Base-by-base conservation (phyloP, 192 early-diverging fungal genomes). In the Umbelopsis vinacea region DNA sequence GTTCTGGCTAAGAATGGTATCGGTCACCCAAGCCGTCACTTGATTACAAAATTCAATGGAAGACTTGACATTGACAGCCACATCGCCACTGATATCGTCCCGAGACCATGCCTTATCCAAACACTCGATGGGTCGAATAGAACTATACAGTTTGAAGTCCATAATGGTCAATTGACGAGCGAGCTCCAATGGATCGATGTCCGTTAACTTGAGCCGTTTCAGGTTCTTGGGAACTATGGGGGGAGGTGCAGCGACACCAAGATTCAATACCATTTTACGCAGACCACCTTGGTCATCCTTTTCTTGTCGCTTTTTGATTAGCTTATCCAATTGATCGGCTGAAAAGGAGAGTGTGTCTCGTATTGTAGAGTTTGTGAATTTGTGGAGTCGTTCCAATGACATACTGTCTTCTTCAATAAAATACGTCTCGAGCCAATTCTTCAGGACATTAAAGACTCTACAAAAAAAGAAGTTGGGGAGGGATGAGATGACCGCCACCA, bases 131-230 rank as follows among this genome's bases (percentile, higher is more conserved):
- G 94, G 92, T 48, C 90, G 87, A 74, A 99, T 93, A 69, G 88
- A 85, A 76, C 87, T 91, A 74, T 92, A 98, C 35, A 92, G 77
- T 35, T 85, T 88, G n/a, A 86, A 89, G 71, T 97, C 96, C 84
- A 96, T 89, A 71, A 99, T 86, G 6, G 97, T 99, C 72, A 99
- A 85, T 81, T 99, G 97, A 26, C 97, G 89, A 3, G 95, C 96
- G 43, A 98, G 83, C 80, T 99, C 97, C 45, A 92, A 78, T 6
- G 97, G 90, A 76, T 97, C 94, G 52, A 99, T 76, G 69, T 99
- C 97, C 81, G 96, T 74, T 46, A 98, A 84, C 66, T 83, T 86
- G 78, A 98, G 82, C 21, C 87, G 85, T 66, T 91, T 89, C 37
- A 95, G 73, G 71, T 90, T 92, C 67, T 89, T 87, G 6, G 97